These are phyloP conservation scores for Metschnikowia picachoensis DNA, from an alignment of 805 yeast species.

Conservation along the genomic window DNA sequence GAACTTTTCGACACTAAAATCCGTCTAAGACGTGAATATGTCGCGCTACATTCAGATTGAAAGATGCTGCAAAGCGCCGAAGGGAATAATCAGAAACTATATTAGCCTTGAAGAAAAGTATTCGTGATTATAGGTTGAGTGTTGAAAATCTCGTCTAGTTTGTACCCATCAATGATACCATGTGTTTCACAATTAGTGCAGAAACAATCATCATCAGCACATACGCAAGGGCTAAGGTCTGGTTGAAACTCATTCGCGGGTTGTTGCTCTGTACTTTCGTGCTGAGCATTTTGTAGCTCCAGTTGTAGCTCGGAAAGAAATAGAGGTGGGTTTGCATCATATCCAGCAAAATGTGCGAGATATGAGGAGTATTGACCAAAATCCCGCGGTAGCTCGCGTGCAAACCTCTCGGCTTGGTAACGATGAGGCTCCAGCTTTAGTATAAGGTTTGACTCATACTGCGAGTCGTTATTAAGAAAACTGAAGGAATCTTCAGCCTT, in stretches of 20 bases:
- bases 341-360: conserved; percentile 1
- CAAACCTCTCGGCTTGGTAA: neutral
- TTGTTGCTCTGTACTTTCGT: neutral
- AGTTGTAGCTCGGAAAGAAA: conserved; percentile 4
- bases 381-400: conserved; percentile 7
- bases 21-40: no score
- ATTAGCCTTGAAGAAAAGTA: neutral
- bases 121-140: neutral
- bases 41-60: no score
- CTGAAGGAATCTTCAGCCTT: conserved; percentile 8
- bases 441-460: conserved; percentile 12
- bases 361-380: neutral
- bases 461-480: conserved; percentile 11
- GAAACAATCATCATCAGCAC: conserved; percentile 17
- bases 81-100: no score
- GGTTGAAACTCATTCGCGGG: neutral
- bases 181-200: conserved; percentile 44
- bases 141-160: conserved; percentile 35
- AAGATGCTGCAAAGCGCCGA: no score
- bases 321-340: neutral
- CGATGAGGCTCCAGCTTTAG: conserved; percentile 7
- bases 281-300: conserved; percentile 7
- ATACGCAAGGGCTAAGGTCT: conserved; percentile 11
- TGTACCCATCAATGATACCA: conserved; percentile 41
- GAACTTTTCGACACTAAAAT: no score